A percentile compares a stretch with the other conserved stretches of the same genome.
Evolutionary conservation across 2,329 filamentous ascomycete species (phyloP).

Genomic region (Xylaria sp.): DNA sequence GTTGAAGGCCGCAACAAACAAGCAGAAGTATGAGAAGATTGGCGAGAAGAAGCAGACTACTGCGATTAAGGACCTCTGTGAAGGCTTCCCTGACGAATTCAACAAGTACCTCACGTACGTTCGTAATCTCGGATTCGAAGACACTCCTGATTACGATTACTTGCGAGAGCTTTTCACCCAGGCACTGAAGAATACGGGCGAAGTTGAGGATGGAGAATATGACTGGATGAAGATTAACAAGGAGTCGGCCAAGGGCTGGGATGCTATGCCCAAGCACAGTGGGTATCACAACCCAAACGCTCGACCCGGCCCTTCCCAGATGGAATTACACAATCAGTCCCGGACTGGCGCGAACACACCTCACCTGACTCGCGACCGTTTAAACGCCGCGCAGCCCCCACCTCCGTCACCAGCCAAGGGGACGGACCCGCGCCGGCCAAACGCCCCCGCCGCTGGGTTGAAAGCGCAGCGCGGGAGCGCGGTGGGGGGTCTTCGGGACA

Average conservation of each 20-base stretch:
- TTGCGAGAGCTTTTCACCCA: constrained; percentile 96
- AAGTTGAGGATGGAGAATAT: constrained; percentile 97
- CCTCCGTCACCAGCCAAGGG: constrained; percentile 86
- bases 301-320: constrained; percentile 82
- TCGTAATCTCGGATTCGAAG: constrained; percentile 96
- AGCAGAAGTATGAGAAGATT: constrained; percentile 99
- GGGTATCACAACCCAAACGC: constrained; percentile 81
- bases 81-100: constrained; percentile 96
- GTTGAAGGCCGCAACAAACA: constrained; percentile 78
- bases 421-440: constrained; percentile 84
- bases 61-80: constrained; percentile 94
- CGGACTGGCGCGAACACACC: constrained; percentile 73
- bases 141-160: constrained; percentile 98
- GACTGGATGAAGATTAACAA: constrained; percentile 99
- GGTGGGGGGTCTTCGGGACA: constrained; percentile 77
- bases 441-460: constrained; percentile 78
- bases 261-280: constrained; percentile 77
- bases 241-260: constrained; percentile 87
- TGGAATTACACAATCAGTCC: constrained; percentile 82
- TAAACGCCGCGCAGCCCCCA: constrained; percentile 93
- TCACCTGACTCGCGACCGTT: constrained; percentile 84
- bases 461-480: constrained; percentile 81
- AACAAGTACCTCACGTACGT: constrained; percentile 98
- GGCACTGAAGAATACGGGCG: constrained; percentile 91
- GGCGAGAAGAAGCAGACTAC: constrained; percentile 99